A percentile compares a stretch with the other conserved stretches of the same genome.
These are phyloP conservation scores for Saccharomycopsis vini DNA, from an alignment of 805 yeast genomes.

Conservation along the genomic window DNA sequence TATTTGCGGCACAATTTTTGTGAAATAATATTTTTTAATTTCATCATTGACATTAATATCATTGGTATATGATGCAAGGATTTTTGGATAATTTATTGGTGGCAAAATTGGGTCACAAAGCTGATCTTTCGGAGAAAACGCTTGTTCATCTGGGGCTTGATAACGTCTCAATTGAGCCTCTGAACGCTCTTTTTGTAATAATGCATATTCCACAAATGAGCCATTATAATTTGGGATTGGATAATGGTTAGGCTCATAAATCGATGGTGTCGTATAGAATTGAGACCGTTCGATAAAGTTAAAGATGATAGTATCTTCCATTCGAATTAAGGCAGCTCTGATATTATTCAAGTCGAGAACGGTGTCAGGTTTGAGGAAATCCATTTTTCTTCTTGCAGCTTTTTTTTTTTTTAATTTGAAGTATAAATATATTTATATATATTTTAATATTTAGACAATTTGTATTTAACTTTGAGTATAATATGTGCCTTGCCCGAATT, in stretches of 20 bases:
- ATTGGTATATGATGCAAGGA: slow-evolving; percentile 64
- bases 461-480: too few relatives aligned
- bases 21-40: slow-evolving; percentile 60
- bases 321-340: slow-evolving; percentile 73
- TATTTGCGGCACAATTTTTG: slow-evolving; percentile 66
- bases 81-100: slow-evolving; percentile 63
- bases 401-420: neutral
- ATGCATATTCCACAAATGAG: slow-evolving; percentile 80
- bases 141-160: slow-evolving; percentile 89
- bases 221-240: slow-evolving; percentile 64
- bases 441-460: too few relatives aligned
- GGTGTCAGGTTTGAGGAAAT: slow-evolving; percentile 73
- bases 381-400: slow-evolving; percentile 61
- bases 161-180: slow-evolving; percentile 81
- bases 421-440: neutral
- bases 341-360: slow-evolving; percentile 77
- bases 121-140: slow-evolving; percentile 70
- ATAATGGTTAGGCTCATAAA: slow-evolving; percentile 52
- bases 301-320: slow-evolving; percentile 96
- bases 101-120: slow-evolving; percentile 70
- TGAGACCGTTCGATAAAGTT: slow-evolving; percentile 90
- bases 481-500: too few relatives aligned
- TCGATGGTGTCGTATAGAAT: slow-evolving; percentile 65
- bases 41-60: slow-evolving; percentile 68
- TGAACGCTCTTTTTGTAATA: slow-evolving; percentile 61